Base-by-base conservation (phyloP, 2,329 filamentous ascomycete genomes). In the Aspergillus neoniger region DNA sequence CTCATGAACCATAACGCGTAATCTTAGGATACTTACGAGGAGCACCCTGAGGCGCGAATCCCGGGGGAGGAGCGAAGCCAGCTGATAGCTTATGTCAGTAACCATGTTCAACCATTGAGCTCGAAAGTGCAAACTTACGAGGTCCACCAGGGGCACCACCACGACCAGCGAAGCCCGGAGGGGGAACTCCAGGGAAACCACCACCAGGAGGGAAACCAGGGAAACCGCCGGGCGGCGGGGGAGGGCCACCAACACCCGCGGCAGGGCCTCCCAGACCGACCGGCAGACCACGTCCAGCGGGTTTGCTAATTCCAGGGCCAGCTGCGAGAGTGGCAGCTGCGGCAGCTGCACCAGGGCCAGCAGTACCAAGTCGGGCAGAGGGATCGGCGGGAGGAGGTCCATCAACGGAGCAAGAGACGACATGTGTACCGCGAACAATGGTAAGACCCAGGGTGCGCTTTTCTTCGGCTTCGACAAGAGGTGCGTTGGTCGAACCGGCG, bases 401-500 rank as follows among this genome's bases (percentile, higher is more conserved):
- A 74, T 99, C 96, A 65, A 97, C 93, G 8, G 94, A 96, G 63
- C 96, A 86, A 21, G 93, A 96, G 65, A 99, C 91, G 64, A 99
- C 95, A 69, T 96, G 91, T 59, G 93, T 92, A 72, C 95, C 95
- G 71, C 95, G 92, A 65, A 99, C 87, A 70, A 99, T 99, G 17
- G 91, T 93, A 66, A 99, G 84, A 60, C 95, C 95, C 38, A 99
- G 86, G n/a, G 92, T 96, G 72, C 95, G 90, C 85, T 98, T 98
- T 81, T 98, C 95, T 80, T 99, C 94, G 14, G 90, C 88, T 80
- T 97, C 92, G 69, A 96, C 85, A 52, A 90, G 86, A 57, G 79
- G 76, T 73, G 90, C 85, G 65, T 84, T 82, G 53, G 85, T 77
- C 67, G 86, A 84, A 58, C 84, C 83, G 66, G 87, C 83, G 54